Conservation (phyloP, 495 filamentous ascomycete species). For the Podospora tetraspora region DNA sequence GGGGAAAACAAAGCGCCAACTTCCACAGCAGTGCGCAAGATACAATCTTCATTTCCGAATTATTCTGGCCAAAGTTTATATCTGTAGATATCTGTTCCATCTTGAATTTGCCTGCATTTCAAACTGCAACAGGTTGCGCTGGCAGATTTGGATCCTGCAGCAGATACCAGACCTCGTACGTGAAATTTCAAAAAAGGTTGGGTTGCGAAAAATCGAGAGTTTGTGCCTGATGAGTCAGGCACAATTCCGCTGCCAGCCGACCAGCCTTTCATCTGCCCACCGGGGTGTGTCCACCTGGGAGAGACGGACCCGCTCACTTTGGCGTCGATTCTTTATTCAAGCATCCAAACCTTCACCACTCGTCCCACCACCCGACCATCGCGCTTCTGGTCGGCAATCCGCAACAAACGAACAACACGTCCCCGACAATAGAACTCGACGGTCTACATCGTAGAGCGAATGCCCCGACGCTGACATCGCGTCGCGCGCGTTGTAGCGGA, state of each 20-base stretch:
- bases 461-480: slow-evolving; percentile 2
- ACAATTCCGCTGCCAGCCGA: not conserved
- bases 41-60: not conserved
- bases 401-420: not conserved
- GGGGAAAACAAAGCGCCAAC: not conserved
- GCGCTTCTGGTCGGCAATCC: not conserved
- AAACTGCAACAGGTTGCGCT: not conserved
- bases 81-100: too few relatives aligned
- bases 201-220: not conserved
- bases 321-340: slow-evolving; percentile 9
- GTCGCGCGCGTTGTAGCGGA: not conserved
- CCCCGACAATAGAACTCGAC: not conserved
- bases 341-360: slow-evolving; percentile 1
- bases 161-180: not conserved
- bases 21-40: not conserved
- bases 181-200: not conserved
- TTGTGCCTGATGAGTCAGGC: slow-evolving; percentile 12
- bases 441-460: not conserved
- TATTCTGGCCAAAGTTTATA: too few relatives aligned
- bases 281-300: not conserved
- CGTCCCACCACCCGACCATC: not conserved
- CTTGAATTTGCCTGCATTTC: too few relatives aligned
- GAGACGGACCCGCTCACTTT: not conserved
- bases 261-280: slow-evolving; percentile 2
- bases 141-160: too few relatives aligned